Base-by-base conservation (phyloP, 78 protist species). In the slime mould (Dictyostelium discoideum) region DNA sequence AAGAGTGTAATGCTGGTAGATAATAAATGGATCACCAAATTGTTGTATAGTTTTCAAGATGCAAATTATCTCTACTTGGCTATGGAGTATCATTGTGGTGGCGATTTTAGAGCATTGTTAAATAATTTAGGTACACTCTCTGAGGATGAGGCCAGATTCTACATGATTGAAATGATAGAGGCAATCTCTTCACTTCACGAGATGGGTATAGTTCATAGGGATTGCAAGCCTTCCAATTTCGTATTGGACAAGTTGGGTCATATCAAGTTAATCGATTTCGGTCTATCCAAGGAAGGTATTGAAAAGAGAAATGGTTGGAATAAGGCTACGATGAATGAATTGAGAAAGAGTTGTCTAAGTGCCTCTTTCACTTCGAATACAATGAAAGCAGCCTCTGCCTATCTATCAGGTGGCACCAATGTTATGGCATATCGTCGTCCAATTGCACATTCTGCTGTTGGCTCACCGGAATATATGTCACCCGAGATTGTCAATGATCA, bases 381-480 rank as follows among this genome's bases (percentile, higher is more conserved):
- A 20, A 69, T 69, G 77, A 69, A 69, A 11, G 77, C 77, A 2
- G 77, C 77, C 10, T 69, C 77, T 4, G 77, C 48, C 1, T 39
- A 76, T 20, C 4, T 80, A 13, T 77, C 54, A 2, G 48, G 24
- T 44, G 50, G 50, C 20, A 20, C 32, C 2, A 67, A 14, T 29
- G 87, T 84, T 16, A 63, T 26, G 48, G 87, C 77, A 8, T 84
- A 60, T 84, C 87, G 87, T 60, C 77, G 87, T 60, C 87, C 87
- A 37, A 54, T 40, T 6, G 93, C 96, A 0, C 98, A 84, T 90
- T 92, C 97, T 7, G 94, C 97, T 1, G 97, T 96, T 29, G 98
- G 98, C 14, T 97, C 99, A 26, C 98, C 98, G 0, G 98, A 98
- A 50, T 97, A 98, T 84, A 88, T 98, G 97, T 97, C 99, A 37